Evolutionary conservation across 176 grass and related monocot genomes (phyloP), one percentile per base, ranked within the genome.

Genomic region (Guadua angustifolia): DNA sequence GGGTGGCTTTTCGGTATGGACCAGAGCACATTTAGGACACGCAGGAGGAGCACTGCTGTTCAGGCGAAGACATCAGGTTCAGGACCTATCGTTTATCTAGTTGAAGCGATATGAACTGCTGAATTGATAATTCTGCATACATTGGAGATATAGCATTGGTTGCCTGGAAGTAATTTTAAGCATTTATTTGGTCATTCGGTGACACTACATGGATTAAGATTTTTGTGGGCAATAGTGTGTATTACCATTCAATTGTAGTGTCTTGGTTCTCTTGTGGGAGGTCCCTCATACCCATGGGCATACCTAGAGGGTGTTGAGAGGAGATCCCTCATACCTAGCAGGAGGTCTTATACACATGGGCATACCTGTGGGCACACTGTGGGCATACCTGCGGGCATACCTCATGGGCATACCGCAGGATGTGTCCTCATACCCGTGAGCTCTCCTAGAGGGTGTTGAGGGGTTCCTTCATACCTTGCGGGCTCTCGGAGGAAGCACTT

Each of bases 11-110:
- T 87, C 93, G 89, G 93, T 43, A 92, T 98, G 93, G 96, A 95
- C 73, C 96, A 92, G 82, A 77, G 79, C 44, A 35, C 91, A 59
- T 95, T 94, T 78, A 90, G 93, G 90, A 95, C 93, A 74, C 89
- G 93, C 26, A 95, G 87, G 79, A 83, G 90, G 75, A 89, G 81
- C 85, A 71, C 90, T 86, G 58, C 87, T 85, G 39, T 91, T 66
- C 86, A 94, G 86, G 96, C 64, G 96, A 98, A 92, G 96, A 98
- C 69, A 93, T 95, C 60, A 89, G 96, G 96, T 98, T n/a, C 71
- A 70, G 36, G 55, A 55, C 32, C 44, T 7, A 68, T 29, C 75
- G 22, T 85, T 57, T 69, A 50, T 85, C 52, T 80, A 45, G 73
- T 89, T 6, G 6, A 22, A 73, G 51, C 14, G 42, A 61, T 60